A percentile compares a stretch with the other conserved stretches of the same genome.
phyloP scores from a whole-genome alignment of 2,329 filamentous ascomycete species.

The Metarhizium sp. region DNA sequence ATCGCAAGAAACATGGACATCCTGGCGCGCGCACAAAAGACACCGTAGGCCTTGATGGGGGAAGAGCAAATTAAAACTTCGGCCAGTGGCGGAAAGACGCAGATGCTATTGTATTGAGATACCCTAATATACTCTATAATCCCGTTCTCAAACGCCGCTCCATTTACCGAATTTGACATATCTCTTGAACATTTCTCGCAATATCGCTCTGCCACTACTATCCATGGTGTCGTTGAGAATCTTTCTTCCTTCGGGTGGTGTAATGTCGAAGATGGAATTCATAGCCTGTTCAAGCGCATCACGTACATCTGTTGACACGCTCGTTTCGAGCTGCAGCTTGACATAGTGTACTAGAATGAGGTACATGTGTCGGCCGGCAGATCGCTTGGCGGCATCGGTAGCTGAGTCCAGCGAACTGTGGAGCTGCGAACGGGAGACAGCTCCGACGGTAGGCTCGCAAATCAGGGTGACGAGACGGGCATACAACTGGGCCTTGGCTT shows the following conservation, averaged over 20 bases:
- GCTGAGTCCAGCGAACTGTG: constrained; percentile 45
- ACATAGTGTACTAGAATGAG: constrained; percentile 50
- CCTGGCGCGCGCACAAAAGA: constrained; percentile 33
- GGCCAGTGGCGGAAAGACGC: background rate
- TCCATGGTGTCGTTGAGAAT: constrained; percentile 53
- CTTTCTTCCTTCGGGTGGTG: constrained; percentile 42
- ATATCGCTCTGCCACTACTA: constrained; percentile 46
- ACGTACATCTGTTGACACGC: constrained; percentile 39
- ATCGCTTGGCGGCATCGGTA: constrained; percentile 50
- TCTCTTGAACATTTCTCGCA: constrained; percentile 47
- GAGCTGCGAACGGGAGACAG: constrained; percentile 38
- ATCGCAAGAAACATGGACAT: constrained; percentile 48
- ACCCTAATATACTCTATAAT: background rate
- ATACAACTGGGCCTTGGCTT: constrained; percentile 40
- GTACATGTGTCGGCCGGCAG: constrained; percentile 54
- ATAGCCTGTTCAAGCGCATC: constrained; percentile 49
- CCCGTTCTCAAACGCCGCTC: constrained; percentile 40
- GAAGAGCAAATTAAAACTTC: background rate
- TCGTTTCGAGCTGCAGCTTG: constrained; percentile 48
- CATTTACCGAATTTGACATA: constrained; percentile 57
- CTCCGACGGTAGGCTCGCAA: constrained; percentile 48
- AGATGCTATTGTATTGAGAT: constrained; percentile 5
- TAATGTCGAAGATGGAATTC: constrained; percentile 50
- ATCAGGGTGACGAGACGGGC: constrained; percentile 48
- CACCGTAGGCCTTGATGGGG: too few relatives aligned